Evolutionary conservation across 805 yeast genomes (phyloP).

Genomic region (Saturnispora gosingensis): DNA sequence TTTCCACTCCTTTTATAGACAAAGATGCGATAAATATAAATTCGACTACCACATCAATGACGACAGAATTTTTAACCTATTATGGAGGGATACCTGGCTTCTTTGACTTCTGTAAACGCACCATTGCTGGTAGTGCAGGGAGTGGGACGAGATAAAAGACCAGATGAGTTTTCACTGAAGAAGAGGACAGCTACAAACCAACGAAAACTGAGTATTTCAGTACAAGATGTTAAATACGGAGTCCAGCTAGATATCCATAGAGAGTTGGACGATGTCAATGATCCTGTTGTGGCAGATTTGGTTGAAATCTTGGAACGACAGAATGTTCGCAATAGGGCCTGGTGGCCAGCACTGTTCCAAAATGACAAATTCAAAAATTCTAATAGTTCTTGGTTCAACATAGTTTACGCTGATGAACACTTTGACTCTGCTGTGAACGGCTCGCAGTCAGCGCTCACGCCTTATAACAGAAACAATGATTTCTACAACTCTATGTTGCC

Average conservation of each 20-base stretch:
- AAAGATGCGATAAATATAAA: neutral
- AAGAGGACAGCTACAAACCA: constrained; percentile 1
- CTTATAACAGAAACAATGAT: constrained; percentile 30
- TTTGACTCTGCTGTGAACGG: constrained; percentile 10
- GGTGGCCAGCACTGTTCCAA: constrained; percentile 11
- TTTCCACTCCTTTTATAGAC: neutral
- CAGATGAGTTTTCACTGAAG: neutral
- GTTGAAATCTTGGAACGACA: constrained; percentile 4
- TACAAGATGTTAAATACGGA: constrained; percentile 6
- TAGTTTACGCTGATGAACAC: constrained; percentile 6
- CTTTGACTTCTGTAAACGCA: constrained; percentile 26
- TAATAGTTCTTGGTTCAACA: constrained; percentile 10
- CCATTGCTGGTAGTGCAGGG: constrained; percentile 38
- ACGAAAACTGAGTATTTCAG: constrained; percentile 9
- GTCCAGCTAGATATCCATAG: constrained; percentile 12
- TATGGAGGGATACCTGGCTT: constrained; percentile 34
- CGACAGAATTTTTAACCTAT: neutral
- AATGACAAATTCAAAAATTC: neutral
- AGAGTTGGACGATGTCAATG: constrained; percentile 22
- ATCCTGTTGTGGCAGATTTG: constrained; percentile 9
- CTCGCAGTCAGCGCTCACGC: constrained; percentile 31
- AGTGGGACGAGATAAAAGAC: constrained; percentile 16
- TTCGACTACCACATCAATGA: neutral
- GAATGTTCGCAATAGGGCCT: constrained; percentile 6
- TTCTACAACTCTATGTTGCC: constrained; percentile 36